Evolutionary conservation across 2,329 filamentous ascomycete genomes (phyloP).

Genomic region (Myriosclerotinia scirpicola): DNA sequence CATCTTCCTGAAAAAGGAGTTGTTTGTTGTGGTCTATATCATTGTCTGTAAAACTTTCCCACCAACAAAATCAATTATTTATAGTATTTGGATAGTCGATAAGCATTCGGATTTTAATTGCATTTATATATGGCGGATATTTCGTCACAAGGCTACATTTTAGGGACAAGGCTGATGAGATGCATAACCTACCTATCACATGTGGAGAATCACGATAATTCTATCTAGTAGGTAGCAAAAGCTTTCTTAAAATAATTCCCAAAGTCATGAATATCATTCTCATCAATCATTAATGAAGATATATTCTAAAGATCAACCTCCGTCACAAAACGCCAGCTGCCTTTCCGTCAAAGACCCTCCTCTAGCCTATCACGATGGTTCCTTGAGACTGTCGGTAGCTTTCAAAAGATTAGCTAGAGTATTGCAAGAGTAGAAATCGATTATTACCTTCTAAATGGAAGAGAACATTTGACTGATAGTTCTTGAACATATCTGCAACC

Average conservation of each 20-base stretch:
- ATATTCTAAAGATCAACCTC: neutral
- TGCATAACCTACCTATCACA: neutral
- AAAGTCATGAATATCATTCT: neutral
- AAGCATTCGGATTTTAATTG: neutral
- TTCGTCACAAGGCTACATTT: slow-evolving; percentile 17
- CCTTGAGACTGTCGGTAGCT: slow-evolving; percentile 84
- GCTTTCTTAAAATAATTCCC: neutral
- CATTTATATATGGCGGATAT: slow-evolving; percentile 5
- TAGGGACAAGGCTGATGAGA: slow-evolving; percentile 1
- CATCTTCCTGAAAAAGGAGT: slow-evolving; percentile 33
- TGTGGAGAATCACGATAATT: slow-evolving; percentile 17
- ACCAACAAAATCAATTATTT: neutral
- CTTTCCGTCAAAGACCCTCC: neutral
- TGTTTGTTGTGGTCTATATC: slow-evolving; percentile 14
- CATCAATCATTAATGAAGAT: neutral
- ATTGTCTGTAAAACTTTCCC: neutral
- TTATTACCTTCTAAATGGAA: slow-evolving; percentile 91
- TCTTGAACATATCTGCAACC: slow-evolving; percentile 99
- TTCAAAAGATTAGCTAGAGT: slow-evolving; percentile 30
- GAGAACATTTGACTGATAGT: slow-evolving; percentile 96
- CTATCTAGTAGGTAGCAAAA: neutral
- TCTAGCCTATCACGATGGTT: slow-evolving; percentile 56
- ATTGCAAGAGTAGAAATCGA: slow-evolving; percentile 1
- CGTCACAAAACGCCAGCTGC: slow-evolving; percentile 2
- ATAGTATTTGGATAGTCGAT: neutral